A percentile compares a stretch with the other conserved stretches of the same genome.
phyloP scores from a whole-genome alignment of 345 rosid species.

The Pistacia atlantica region DNA sequence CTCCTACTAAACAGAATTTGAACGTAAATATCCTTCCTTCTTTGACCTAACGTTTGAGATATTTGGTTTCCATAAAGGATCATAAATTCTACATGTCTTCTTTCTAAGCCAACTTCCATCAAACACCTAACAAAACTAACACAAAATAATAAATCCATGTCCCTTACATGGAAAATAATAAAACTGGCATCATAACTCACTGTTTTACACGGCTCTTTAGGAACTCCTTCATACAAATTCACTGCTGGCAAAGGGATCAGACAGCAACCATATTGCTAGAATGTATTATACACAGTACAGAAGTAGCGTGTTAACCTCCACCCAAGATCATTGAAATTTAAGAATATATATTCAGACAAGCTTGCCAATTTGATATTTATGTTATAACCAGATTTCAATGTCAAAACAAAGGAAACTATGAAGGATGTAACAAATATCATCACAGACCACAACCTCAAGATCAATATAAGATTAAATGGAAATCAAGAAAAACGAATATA shows the following conservation, averaged over 20 bases:
- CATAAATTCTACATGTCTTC: background rate
- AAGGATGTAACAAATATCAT: background rate
- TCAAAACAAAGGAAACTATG: constrained; percentile 1
- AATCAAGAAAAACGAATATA: constrained; percentile 28
- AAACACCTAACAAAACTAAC: background rate
- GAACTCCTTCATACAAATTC: background rate
- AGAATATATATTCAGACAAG: background rate
- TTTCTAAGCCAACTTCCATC: constrained; percentile 1
- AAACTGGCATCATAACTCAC: background rate
- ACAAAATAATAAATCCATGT: background rate
- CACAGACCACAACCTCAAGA: background rate
- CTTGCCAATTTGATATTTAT: background rate
- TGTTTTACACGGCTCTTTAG: background rate
- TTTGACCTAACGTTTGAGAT: background rate
- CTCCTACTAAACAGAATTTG: background rate
- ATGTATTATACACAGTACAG: background rate
- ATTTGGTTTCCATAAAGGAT: background rate
- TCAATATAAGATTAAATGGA: constrained; percentile 6
- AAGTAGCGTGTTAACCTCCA: background rate
- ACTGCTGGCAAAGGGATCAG: background rate
- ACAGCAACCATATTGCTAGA: background rate
- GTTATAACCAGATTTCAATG: background rate
- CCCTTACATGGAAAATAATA: background rate
- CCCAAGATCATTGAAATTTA: background rate
- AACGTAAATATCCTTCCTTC: background rate